phyloP scores from a whole-genome alignment of 345 rosid genomes.

The Combretum micranthum region DNA sequence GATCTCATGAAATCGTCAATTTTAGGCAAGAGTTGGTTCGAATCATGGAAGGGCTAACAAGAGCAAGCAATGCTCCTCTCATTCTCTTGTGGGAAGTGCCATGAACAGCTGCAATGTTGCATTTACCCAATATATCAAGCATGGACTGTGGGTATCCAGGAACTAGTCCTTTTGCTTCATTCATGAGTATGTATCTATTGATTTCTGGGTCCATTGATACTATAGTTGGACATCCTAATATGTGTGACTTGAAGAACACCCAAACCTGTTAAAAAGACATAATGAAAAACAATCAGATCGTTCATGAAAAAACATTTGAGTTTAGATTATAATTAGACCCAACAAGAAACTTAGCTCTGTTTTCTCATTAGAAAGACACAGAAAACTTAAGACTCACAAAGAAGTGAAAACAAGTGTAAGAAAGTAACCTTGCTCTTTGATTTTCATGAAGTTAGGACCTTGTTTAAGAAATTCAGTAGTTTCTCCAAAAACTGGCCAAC shows the following conservation, averaged over 20 bases:
- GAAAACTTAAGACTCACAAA: too few species aligned
- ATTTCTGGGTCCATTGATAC: slow-evolving; percentile 97
- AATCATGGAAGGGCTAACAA: slow-evolving; percentile 73
- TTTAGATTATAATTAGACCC: too few species aligned
- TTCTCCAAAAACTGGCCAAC: slow-evolving; percentile 97
- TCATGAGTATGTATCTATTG: slow-evolving; percentile 74
- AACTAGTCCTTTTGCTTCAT: slow-evolving; percentile 84
- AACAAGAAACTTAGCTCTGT: too few species aligned
- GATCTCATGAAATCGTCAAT: slow-evolving; percentile 80
- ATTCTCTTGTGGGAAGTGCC: slow-evolving; percentile 75
- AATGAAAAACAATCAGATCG: not conserved
- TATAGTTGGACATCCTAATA: slow-evolving; percentile 84
- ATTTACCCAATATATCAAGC: slow-evolving; percentile 84
- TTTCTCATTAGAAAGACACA: not conserved
- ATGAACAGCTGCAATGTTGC: slow-evolving; percentile 94
- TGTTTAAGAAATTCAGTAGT: slow-evolving; percentile 93
- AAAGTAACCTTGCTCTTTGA: slow-evolving; percentile 63
- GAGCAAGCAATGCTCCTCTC: slow-evolving; percentile 78
- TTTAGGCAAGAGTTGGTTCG: slow-evolving; percentile 69
- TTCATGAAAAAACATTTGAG: too few species aligned
- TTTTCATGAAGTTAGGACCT: slow-evolving; percentile 94
- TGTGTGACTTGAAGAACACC: slow-evolving; percentile 88
- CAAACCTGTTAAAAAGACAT: slow-evolving; percentile 41
- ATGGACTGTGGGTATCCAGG: slow-evolving; percentile 97
- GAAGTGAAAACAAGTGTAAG: not conserved